Evolutionary conservation across 2,329 filamentous ascomycete genomes (phyloP), one percentile per base, ranked within the genome.

Genomic region (Blumeriella jaapii): DNA sequence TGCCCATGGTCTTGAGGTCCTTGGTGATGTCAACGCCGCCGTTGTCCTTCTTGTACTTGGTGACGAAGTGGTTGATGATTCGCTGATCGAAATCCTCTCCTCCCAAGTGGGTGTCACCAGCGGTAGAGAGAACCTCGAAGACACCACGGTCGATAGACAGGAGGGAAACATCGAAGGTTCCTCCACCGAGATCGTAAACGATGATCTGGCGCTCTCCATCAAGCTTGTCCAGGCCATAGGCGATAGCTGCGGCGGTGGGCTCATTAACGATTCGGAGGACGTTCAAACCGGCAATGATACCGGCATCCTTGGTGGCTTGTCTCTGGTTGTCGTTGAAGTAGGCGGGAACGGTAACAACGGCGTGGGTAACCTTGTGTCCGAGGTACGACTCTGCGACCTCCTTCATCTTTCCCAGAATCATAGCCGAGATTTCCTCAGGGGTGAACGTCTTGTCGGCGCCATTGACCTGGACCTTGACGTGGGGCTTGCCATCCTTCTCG

Each of bases 241-340:
- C 87, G 59, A 94, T 85, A 63, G 86, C 87, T 59, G 87, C 87
- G 58, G 87, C 87, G 55, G 87, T 94, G 55, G 87, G 87, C 65
- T 94, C 87, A 71, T 94, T 94, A 59, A 94, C 85, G 48, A 95
- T 86, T 68, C 87, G 86, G 59, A 94, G 82, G 55, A 94, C 84
- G 61, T 93, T 94, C 44, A 95, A 76, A 59, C 87, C 87, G 56
- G 87, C 85, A 57, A 95, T 94, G 47, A 70, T 71, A 61, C 86
- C 87, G 53, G 87, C 87, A 59, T 94, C 86, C 77, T 94, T 94
- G 64, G 86, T 94, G 44, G 87, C 86, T 66, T 93, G 86, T 67
- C 87, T 77, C 72, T 95, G 87, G 67, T 86, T 87, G 69, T 94
- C 87, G 68, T 93, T 94, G 82, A 95, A 95, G 71, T 94, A 94